These are phyloP conservation scores for Skeletonema grethae DNA, from an alignment of 108 stramenopile genomes.

Conservation along the genomic window DNA sequence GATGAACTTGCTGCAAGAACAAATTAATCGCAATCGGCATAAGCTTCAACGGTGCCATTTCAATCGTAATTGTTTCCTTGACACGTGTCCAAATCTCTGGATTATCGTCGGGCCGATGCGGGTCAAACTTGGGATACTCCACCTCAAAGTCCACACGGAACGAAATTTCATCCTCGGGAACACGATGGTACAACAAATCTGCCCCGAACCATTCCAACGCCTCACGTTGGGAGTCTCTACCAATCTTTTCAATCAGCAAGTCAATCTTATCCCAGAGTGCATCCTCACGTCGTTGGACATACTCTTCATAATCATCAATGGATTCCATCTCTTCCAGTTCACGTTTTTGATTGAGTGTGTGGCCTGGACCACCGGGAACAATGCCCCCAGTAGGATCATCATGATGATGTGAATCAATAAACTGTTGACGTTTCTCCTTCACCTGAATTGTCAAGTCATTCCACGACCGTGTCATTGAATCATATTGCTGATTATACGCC, in stretches of 20 bases:
- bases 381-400: not conserved
- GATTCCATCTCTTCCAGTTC: constrained; percentile 1
- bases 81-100: constrained; percentile 21
- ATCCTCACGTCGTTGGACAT: constrained; percentile 46
- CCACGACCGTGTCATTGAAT: not conserved
- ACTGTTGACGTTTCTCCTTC: not conserved
- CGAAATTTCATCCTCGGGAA: not conserved
- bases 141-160: constrained; percentile 25
- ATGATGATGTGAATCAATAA: not conserved
- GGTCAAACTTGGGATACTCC: constrained; percentile 30
- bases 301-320: constrained; percentile 27
- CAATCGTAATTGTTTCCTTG: constrained; percentile 48
- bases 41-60: constrained; percentile 70
- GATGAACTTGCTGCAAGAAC: constrained; percentile 86
- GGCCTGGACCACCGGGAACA: constrained; percentile 5
- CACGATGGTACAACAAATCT: constrained; percentile 5
- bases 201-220: constrained; percentile 76
- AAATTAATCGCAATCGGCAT: constrained; percentile 86
- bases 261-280: constrained; percentile 59
- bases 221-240: constrained; percentile 49
- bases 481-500: not conserved
- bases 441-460: not conserved
- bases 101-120: constrained; percentile 15
- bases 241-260: constrained; percentile 38
- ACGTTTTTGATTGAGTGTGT: not conserved